phyloP scores from a whole-genome alignment of 441 rosid genomes.

The Macaranga tanarius region DNA sequence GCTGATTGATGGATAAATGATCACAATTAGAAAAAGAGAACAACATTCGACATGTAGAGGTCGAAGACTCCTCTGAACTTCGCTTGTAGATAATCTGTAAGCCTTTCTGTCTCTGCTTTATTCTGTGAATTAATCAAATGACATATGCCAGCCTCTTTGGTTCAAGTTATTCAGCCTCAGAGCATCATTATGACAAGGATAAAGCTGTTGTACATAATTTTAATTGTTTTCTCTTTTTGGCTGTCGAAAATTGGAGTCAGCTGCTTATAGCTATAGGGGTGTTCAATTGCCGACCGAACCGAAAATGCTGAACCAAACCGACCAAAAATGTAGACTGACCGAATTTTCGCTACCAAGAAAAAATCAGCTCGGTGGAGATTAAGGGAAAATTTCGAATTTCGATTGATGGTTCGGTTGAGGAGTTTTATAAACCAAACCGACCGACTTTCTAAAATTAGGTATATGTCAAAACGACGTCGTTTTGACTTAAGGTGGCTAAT shows the following conservation, averaged over 20 bases:
- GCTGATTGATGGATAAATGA: slow-evolving; percentile 65
- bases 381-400: too few species aligned
- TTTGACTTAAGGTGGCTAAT: too few species aligned
- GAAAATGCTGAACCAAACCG: too few species aligned
- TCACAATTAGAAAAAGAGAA: slow-evolving; percentile 39
- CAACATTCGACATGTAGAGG: slow-evolving; percentile 31
- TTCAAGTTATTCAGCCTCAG: background rate
- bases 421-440: too few species aligned
- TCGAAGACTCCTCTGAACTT: background rate
- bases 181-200: background rate
- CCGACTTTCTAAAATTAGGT: too few species aligned
- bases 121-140: background rate
- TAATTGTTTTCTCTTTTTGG: background rate
- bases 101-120: background rate
- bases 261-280: background rate
- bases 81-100: background rate
- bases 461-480: too few species aligned
- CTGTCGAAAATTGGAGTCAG: background rate
- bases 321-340: too few species aligned
- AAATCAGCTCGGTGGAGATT: too few species aligned
- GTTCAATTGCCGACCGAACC: too few species aligned
- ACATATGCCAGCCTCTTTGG: background rate
- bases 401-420: too few species aligned
- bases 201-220: background rate
- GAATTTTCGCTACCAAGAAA: too few species aligned